A percentile compares a stretch with the other conserved stretches of the same genome.
These are phyloP conservation scores for Ormosia semicastrata DNA, from an alignment of 306 rosid genomes.

Conservation along the genomic window DNA sequence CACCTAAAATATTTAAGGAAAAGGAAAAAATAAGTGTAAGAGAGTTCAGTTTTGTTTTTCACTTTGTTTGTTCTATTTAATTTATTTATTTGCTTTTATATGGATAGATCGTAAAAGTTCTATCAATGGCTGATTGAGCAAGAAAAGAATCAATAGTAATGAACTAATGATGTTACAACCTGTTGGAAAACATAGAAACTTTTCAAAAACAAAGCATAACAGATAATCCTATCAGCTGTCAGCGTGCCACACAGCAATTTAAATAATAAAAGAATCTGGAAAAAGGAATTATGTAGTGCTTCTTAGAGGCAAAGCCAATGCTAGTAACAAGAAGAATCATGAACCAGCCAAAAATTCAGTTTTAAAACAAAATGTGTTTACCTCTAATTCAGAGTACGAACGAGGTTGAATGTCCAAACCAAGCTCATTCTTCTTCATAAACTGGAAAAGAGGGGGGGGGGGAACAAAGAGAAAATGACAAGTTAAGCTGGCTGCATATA, in stretches of 20 bases:
- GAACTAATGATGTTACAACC: not conserved
- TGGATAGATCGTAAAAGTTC: not conserved
- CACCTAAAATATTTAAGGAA: conserved; percentile 42
- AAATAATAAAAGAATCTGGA: not conserved
- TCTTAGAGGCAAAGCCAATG: not conserved
- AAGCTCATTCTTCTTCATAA: conserved; percentile 28
- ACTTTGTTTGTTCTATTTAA: not conserved
- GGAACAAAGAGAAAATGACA: not conserved
- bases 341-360: not conserved
- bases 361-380: not conserved
- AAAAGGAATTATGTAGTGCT: not conserved
- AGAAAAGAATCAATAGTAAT: not conserved
- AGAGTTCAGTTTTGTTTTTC: not conserved
- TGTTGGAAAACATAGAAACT: not conserved
- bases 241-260: not conserved
- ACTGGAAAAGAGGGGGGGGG: conserved; percentile 26
- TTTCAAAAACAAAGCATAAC: not conserved
- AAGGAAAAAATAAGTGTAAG: not conserved
- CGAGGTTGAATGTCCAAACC: conserved; percentile 37
- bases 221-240: not conserved
- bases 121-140: not conserved
- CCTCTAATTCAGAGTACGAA: conserved; percentile 45
- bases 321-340: not conserved
- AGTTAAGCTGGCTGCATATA: not conserved
- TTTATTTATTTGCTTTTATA: not conserved